Evolutionary conservation across 116 monocot species (phyloP).

Genomic region (Cymodocea nodosa): DNA sequence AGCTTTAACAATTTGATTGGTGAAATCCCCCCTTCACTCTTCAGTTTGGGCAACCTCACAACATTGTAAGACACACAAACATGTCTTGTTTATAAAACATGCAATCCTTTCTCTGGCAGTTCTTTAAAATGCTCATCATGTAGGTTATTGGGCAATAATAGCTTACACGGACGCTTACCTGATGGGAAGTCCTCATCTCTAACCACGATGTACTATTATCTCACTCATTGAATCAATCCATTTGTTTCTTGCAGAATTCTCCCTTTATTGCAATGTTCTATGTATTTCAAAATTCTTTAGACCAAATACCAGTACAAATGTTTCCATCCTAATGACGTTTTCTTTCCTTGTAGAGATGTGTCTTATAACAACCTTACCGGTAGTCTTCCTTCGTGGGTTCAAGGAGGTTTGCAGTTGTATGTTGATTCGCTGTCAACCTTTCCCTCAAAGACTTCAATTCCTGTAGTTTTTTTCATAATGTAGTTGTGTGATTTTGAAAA

Average conservation of each 20-base stretch:
- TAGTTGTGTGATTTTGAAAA: not conserved
- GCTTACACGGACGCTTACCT: slow-evolving; percentile 45
- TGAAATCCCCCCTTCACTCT: slow-evolving; percentile 40
- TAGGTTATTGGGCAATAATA: slow-evolving; percentile 84
- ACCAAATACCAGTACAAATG: not conserved
- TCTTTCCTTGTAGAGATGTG: slow-evolving; percentile 10
- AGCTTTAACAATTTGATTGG: slow-evolving; percentile 86
- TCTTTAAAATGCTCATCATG: not conserved
- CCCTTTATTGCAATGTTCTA: not conserved
- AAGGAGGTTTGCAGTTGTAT: not conserved
- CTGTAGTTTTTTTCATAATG: not conserved
- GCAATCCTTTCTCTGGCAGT: not conserved
- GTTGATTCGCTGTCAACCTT: not conserved
- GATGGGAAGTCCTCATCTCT: slow-evolving; percentile 29
- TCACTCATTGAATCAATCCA: not conserved
- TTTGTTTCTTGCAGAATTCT: not conserved
- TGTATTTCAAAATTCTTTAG: not conserved
- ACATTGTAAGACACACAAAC: slow-evolving; percentile 30
- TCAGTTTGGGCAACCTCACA: slow-evolving; percentile 37
- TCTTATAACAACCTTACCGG: slow-evolving; percentile 16
- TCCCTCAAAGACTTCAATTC: not conserved
- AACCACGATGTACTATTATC: slow-evolving; percentile 29
- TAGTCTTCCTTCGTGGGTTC: slow-evolving; percentile 11
- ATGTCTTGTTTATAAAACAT: not conserved
- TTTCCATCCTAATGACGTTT: not conserved